Conservation (phyloP, 1,284 basidiomycete species). For the Rhodotorula sp. region DNA sequence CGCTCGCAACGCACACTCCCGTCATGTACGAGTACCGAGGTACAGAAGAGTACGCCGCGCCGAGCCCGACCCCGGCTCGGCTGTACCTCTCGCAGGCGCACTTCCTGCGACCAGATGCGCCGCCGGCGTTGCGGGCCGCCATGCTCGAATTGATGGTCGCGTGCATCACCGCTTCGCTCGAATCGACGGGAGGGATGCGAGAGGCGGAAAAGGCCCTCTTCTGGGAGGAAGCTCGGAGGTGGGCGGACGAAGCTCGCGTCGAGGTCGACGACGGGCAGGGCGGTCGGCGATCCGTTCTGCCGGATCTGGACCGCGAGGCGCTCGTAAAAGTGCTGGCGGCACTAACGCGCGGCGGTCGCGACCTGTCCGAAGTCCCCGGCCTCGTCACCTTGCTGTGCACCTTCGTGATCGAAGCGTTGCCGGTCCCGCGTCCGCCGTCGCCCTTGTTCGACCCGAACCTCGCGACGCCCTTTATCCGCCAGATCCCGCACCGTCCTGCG, state of each 20-base stretch:
- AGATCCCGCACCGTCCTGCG: constrained; percentile 28
- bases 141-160: constrained; percentile 36
- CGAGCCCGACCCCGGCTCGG: constrained; percentile 31
- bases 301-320: constrained; percentile 39
- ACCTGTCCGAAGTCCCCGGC: constrained; percentile 43
- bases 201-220: constrained; percentile 41
- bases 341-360: constrained; percentile 42
- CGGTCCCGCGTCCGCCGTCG: constrained; percentile 35
- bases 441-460: constrained; percentile 44
- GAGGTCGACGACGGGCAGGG: constrained; percentile 35
- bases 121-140: constrained; percentile 19
- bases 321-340: constrained; percentile 38
- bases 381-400: constrained; percentile 43
- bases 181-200: constrained; percentile 36
- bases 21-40: background rate
- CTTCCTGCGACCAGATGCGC: constrained; percentile 20
- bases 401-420: constrained; percentile 36
- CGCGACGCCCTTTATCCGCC: constrained; percentile 41
- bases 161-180: constrained; percentile 36
- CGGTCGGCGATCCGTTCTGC: constrained; percentile 24
- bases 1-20: background rate
- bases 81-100: constrained; percentile 40
- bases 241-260: constrained; percentile 37
- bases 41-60: background rate
- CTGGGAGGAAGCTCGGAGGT: constrained; percentile 41